Evolutionary conservation across 2,329 filamentous ascomycete species (phyloP).

Genomic region (Ophiostoma ips): DNA sequence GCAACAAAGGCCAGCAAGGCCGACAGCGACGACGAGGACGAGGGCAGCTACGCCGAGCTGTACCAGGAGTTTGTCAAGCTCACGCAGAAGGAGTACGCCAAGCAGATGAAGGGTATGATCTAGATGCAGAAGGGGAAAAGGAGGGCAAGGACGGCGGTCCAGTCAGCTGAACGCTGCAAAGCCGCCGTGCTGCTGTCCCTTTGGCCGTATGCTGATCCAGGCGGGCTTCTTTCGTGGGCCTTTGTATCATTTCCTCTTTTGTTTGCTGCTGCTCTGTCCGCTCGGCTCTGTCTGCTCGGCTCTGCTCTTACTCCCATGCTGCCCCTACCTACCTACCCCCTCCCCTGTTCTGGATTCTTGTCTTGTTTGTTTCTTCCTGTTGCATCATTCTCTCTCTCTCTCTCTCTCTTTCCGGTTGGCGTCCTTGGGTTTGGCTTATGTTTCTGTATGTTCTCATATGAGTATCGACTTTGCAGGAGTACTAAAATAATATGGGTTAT

Average conservation of each 20-base stretch:
- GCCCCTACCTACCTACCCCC: too few species aligned
- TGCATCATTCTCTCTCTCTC: neutral
- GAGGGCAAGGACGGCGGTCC: too few species aligned
- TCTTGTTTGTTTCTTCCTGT: neutral
- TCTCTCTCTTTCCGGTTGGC: constrained; percentile 6
- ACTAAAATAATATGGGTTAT: constrained; percentile 3
- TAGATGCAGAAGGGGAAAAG: too few species aligned
- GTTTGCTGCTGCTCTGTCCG: too few species aligned
- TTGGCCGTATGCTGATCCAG: too few species aligned
- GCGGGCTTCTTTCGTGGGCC: too few species aligned
- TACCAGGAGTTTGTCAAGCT: constrained; percentile 54
- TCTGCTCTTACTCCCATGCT: neutral
- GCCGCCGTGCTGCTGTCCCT: too few species aligned
- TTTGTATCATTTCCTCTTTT: too few species aligned
- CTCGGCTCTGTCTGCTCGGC: neutral
- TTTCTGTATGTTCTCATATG: constrained; percentile 3
- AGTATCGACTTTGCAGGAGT: constrained; percentile 7
- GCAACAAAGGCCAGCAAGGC: constrained; percentile 27
- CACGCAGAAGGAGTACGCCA: constrained; percentile 49
- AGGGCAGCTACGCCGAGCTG: constrained; percentile 47
- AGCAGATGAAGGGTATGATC: constrained; percentile 30
- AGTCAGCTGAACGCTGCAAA: too few species aligned
- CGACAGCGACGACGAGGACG: constrained; percentile 25
- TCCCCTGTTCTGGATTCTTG: neutral
- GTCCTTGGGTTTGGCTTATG: constrained; percentile 2